Percentiles rank a stretch among this genome's conserved stretches.
These are phyloP conservation scores for Trametes hirsuta DNA, from an alignment of 1,284 basidiomycete genomes.

Conservation along the genomic window DNA sequence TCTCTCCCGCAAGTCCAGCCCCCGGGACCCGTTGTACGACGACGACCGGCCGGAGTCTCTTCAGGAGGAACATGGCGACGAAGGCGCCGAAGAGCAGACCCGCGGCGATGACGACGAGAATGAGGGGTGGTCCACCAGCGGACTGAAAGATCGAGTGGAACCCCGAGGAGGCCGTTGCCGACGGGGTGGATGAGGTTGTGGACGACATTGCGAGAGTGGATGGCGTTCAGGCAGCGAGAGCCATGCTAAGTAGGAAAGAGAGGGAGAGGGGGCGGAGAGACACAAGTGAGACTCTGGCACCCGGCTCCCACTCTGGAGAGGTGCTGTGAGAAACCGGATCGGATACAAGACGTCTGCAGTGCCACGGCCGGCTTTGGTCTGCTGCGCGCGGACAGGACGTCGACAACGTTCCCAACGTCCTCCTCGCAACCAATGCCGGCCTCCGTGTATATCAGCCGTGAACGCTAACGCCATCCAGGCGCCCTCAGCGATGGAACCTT, in stretches of 20 bases:
- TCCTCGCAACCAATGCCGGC: background rate
- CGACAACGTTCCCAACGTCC: slow-evolving; percentile 3
- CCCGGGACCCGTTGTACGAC: slow-evolving; percentile 11
- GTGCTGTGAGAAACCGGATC: slow-evolving; percentile 4
- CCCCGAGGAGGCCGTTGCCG: background rate
- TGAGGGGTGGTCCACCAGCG: slow-evolving; percentile 33
- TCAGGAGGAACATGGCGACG: slow-evolving; percentile 25
- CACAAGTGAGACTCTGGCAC: background rate
- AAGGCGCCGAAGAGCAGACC: slow-evolving; percentile 33
- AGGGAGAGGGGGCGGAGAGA: background rate
- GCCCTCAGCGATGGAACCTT: no score
- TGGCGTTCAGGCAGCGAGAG: slow-evolving; percentile 1
- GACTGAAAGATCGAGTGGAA: slow-evolving; percentile 24
- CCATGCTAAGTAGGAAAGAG: slow-evolving; percentile 1
- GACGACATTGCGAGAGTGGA: background rate
- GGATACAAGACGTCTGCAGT: background rate
- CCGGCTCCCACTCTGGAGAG: background rate
- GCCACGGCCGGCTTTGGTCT: slow-evolving; percentile 5
- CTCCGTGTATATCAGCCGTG: background rate
- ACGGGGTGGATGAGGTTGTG: background rate
- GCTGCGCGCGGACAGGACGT: slow-evolving; percentile 6
- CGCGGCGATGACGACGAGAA: slow-evolving; percentile 35
- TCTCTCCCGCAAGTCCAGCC: slow-evolving; percentile 12
- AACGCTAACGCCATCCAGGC: no score
- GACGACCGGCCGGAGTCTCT: slow-evolving; percentile 18